Evolutionary conservation across 768 basidiomycete genomes (phyloP).

Genomic region (Psilocybe azurescens): DNA sequence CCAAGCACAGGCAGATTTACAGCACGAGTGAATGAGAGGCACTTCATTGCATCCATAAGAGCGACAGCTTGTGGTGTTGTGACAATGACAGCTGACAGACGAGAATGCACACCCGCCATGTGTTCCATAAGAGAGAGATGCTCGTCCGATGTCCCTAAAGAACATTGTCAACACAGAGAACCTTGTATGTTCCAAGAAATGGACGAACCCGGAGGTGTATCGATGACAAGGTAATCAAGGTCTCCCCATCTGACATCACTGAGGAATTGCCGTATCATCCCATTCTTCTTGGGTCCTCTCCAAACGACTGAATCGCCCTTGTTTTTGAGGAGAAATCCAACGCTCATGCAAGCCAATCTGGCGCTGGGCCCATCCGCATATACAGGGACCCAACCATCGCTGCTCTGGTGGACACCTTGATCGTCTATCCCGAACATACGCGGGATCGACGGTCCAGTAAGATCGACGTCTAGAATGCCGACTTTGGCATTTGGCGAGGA

Average conservation of each 20-base stretch:
- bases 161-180: constrained; percentile 24
- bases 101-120: constrained; percentile 80
- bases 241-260: constrained; percentile 96
- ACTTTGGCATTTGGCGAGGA: constrained; percentile 71
- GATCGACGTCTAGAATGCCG: constrained; percentile 92
- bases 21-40: constrained; percentile 91
- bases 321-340: constrained; percentile 91
- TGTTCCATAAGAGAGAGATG: constrained; percentile 96
- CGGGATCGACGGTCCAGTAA: constrained; percentile 94
- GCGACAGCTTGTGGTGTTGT: constrained; percentile 98
- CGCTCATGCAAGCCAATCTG: constrained; percentile 92
- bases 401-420: constrained; percentile 89
- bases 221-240: constrained; percentile 90
- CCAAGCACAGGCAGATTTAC: constrained; percentile 89
- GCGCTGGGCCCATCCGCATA: constrained; percentile 84
- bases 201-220: constrained; percentile 91
- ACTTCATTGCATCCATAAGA: constrained; percentile 94
- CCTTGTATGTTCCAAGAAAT: constrained; percentile 9
- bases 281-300: constrained; percentile 98
- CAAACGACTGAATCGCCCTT: constrained; percentile 95
- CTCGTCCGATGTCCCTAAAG: constrained; percentile 95
- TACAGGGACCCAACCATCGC: constrained; percentile 97
- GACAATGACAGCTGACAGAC: constrained; percentile 86
- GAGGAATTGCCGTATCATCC: constrained; percentile 96
- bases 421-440: constrained; percentile 94